These are phyloP conservation scores for Lignosus rhinocerotis DNA, from an alignment of 1,284 basidiomycete genomes.

Conservation along the genomic window DNA sequence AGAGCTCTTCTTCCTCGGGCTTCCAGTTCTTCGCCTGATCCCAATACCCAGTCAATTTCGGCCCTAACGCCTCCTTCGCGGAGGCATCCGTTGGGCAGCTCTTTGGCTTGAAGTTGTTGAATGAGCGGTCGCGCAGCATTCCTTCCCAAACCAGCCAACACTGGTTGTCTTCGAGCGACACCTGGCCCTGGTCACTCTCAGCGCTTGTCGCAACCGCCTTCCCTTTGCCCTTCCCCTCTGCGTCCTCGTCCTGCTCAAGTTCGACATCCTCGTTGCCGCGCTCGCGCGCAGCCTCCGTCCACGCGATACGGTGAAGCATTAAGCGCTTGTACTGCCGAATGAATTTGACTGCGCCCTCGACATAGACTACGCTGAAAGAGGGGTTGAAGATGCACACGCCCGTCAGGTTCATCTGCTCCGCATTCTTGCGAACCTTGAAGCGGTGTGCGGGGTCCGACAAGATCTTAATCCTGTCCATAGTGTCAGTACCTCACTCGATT, in stretches of 20 bases:
- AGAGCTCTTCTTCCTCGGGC: slow-evolving; percentile 72
- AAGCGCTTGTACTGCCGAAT: slow-evolving; percentile 88
- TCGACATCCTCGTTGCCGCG: slow-evolving; percentile 73
- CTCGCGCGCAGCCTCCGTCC: slow-evolving; percentile 90
- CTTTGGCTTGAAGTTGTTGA: slow-evolving; percentile 80
- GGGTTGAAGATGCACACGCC: slow-evolving; percentile 92
- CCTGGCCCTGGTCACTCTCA: slow-evolving; percentile 36
- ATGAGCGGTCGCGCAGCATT: slow-evolving; percentile 79
- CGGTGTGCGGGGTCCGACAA: slow-evolving; percentile 92
- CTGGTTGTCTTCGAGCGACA: slow-evolving; percentile 79
- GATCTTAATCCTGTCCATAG: slow-evolving; percentile 70
- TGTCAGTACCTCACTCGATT: not conserved
- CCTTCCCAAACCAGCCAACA: slow-evolving; percentile 96
- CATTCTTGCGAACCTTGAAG: slow-evolving; percentile 97
- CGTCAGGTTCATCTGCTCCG: slow-evolving; percentile 86
- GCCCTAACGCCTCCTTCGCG: slow-evolving; percentile 85
- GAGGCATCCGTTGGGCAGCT: slow-evolving; percentile 83
- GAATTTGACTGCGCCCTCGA: slow-evolving; percentile 88
- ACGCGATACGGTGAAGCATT: slow-evolving; percentile 88
- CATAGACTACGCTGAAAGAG: slow-evolving; percentile 86
- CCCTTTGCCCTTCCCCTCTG: slow-evolving; percentile 33
- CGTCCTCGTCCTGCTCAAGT: slow-evolving; percentile 51
- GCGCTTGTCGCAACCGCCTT: slow-evolving; percentile 34
- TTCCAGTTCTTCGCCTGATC: slow-evolving; percentile 91
- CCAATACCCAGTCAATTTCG: slow-evolving; percentile 88